Percentiles rank a stretch among this genome's conserved stretches.
These are phyloP conservation scores for Leccinum insolens DNA, from an alignment of 1,284 basidiomycete genomes.

Conservation along the genomic window DNA sequence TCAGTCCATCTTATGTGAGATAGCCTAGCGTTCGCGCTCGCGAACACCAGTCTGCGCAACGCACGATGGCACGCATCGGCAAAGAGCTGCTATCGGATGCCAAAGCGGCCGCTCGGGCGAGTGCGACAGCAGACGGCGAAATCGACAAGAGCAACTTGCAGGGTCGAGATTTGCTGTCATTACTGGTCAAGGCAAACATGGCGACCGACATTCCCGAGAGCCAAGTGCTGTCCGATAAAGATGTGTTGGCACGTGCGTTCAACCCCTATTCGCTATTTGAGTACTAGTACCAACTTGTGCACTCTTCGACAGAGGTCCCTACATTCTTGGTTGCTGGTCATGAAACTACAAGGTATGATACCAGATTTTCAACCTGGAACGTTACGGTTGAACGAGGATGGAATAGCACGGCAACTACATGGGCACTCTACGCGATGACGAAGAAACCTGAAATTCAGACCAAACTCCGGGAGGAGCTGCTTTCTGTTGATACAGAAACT, in stretches of 20 bases:
- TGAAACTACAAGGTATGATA: conserved; percentile 51
- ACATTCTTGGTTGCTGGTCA: conserved; percentile 62
- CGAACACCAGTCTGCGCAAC: neutral
- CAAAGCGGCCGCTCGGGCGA: conserved; percentile 1
- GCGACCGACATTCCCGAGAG: conserved; percentile 3
- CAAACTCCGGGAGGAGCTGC: neutral
- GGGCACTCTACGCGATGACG: conserved; percentile 47
- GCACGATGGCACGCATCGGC: conserved; percentile 1
- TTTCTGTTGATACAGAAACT: neutral
- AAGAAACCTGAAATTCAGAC: neutral
- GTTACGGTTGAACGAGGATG: neutral
- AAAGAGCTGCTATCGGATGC: neutral
- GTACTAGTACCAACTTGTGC: too few species aligned
- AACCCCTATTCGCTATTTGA: too few species aligned
- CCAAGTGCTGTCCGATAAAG: neutral
- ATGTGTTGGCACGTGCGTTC: neutral
- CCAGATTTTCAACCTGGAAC: neutral
- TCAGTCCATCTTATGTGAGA: neutral
- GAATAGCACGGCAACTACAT: conserved; percentile 51
- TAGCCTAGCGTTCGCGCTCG: conserved; percentile 1
- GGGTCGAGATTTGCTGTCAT: conserved; percentile 1
- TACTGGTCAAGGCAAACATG: conserved; percentile 4
- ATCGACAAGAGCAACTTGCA: neutral
- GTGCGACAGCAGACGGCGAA: conserved; percentile 1
- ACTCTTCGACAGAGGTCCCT: conserved; percentile 35